These are phyloP conservation scores for Ceratobasidium sp. DNA, from an alignment of 1,284 basidiomycete genomes.

Conservation along the genomic window DNA sequence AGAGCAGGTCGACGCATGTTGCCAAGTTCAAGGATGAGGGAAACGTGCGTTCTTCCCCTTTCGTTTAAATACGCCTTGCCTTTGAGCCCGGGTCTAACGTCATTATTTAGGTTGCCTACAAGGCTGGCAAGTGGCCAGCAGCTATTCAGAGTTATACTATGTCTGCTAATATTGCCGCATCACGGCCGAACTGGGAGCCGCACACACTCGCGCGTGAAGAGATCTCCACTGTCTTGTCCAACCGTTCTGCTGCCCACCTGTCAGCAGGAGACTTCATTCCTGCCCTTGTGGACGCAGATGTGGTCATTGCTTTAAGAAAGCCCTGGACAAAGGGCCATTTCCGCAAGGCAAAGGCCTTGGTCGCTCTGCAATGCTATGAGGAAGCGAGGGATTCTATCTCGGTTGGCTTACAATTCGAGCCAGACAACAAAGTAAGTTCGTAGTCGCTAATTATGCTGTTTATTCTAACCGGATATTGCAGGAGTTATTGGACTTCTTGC, in stretches of 20 bases:
- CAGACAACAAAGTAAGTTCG: constrained; percentile 76
- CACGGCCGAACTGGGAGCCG: constrained; percentile 92
- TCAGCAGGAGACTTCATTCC: constrained; percentile 83
- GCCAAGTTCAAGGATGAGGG: constrained; percentile 89
- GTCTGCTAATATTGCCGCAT: constrained; percentile 84
- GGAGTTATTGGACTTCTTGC: constrained; percentile 51
- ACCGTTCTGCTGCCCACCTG: constrained; percentile 89
- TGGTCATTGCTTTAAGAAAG: constrained; percentile 85
- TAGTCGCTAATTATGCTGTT: not conserved
- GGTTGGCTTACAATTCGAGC: constrained; percentile 91
- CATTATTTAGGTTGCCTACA: constrained; percentile 75
- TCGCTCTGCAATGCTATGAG: constrained; percentile 76
- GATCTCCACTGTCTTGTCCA: constrained; percentile 88
- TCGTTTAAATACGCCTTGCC: too few species aligned
- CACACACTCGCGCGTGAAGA: constrained; percentile 89
- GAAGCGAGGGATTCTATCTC: constrained; percentile 88
- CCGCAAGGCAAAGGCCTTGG: constrained; percentile 88
- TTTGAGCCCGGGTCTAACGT: constrained; percentile 20
- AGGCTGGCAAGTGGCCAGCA: constrained; percentile 74
- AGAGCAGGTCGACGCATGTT: constrained; percentile 79
- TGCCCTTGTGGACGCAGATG: constrained; percentile 92
- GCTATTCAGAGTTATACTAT: constrained; percentile 89
- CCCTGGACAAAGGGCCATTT: constrained; percentile 98
- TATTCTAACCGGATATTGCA: constrained; percentile 1
- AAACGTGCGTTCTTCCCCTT: constrained; percentile 71